Evolutionary conservation across 345 rosid genomes (phyloP).

Genomic region (Corchorus capsularis): DNA sequence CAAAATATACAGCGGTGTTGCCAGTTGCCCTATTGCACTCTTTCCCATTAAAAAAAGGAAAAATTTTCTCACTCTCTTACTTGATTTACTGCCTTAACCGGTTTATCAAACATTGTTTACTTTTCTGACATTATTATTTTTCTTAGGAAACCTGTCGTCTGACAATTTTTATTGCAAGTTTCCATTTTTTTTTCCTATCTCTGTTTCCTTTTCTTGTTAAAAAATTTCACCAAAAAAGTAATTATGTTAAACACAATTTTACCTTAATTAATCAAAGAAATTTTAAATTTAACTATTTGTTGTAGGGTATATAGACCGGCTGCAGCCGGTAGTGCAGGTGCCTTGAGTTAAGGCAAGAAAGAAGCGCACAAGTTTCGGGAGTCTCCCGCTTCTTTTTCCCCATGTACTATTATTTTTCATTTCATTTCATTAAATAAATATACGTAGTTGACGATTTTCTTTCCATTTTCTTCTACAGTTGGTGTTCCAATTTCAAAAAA

Average conservation of each 20-base stretch:
- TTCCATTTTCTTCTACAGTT: not conserved
- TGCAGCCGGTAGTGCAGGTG: slow-evolving; percentile 25
- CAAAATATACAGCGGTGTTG: not conserved
- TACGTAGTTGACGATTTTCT: not conserved
- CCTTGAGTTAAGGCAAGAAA: not conserved
- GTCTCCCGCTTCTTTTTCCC: not conserved
- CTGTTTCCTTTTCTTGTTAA: too few species aligned
- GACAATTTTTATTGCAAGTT: too few species aligned
- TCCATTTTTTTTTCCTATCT: too few species aligned
- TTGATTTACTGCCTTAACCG: not conserved
- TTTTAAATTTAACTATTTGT: too few species aligned
- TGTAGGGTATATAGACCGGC: not conserved
- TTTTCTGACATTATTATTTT: too few species aligned
- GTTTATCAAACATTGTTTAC: not conserved
- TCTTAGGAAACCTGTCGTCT: too few species aligned
- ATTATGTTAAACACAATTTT: too few species aligned
- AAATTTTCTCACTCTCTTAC: not conserved
- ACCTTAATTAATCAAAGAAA: too few species aligned
- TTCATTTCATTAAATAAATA: too few species aligned
- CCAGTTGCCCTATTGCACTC: not conserved
- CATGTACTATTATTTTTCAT: not conserved
- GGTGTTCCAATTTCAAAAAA: too few species aligned
- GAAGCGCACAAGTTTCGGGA: slow-evolving; percentile 24
- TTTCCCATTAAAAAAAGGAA: not conserved
- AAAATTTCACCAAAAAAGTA: too few species aligned